A percentile compares a stretch with the other conserved stretches of the same genome.
Evolutionary conservation across 2,329 filamentous ascomycete genomes (phyloP).

Genomic region (Aspergillus transmontanensis): DNA sequence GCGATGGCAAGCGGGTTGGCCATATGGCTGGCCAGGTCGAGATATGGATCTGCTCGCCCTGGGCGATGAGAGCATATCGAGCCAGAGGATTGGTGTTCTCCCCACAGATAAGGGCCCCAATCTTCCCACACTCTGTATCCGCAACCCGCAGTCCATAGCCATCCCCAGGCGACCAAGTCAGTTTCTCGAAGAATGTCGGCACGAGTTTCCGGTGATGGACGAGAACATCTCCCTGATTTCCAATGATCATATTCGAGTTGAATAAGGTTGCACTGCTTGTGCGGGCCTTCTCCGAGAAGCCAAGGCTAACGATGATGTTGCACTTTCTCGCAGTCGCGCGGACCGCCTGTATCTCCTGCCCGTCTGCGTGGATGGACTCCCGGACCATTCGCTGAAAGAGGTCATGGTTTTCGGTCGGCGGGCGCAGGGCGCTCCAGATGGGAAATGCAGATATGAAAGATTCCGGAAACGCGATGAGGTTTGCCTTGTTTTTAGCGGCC

Average conservation of each 20-base stretch:
- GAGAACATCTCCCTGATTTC: conserved; percentile 46
- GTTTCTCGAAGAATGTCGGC: conserved; percentile 60
- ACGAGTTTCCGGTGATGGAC: conserved; percentile 58
- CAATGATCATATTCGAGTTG: conserved; percentile 56
- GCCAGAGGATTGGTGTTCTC: conserved; percentile 62
- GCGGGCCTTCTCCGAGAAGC: conserved; percentile 52
- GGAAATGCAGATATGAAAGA: conserved; percentile 58
- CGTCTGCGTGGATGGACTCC: conserved; percentile 50
- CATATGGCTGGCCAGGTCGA: conserved; percentile 59
- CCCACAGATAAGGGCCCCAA: conserved; percentile 50
- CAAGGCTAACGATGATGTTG: conserved; percentile 50
- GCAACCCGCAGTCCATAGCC: conserved; percentile 53
- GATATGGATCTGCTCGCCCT: conserved; percentile 59
- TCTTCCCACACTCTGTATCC: conserved; percentile 36
- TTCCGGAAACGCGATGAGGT: conserved; percentile 58
- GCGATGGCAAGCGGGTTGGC: conserved; percentile 46
- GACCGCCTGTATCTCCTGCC: conserved; percentile 49
- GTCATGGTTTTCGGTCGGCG: conserved; percentile 54
- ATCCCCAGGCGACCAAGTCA: conserved; percentile 58
- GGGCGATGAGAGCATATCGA: conserved; percentile 55
- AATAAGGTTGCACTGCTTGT: conserved; percentile 52
- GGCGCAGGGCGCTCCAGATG: conserved; percentile 51
- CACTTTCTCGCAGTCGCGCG: conserved; percentile 41
- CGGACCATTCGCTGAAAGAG: conserved; percentile 52
- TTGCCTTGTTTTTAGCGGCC: conserved; percentile 48